These are phyloP conservation scores for Cardamine resedifolia DNA, from an alignment of 345 rosid species.

Conservation along the genomic window DNA sequence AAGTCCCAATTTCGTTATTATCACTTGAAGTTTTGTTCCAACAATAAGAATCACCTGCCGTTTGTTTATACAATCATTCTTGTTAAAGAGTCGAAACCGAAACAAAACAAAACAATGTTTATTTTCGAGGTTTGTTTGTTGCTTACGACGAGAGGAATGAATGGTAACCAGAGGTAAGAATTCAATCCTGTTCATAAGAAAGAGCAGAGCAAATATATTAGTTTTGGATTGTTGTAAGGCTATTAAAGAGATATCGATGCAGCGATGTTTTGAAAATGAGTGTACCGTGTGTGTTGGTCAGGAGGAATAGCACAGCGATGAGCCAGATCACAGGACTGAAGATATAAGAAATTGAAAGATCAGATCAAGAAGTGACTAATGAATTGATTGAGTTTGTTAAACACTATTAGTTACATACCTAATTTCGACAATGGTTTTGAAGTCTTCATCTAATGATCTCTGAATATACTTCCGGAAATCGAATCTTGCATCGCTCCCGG, in stretches of 20 bases:
- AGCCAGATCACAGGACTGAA: constrained; percentile 92
- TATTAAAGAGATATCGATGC: neutral
- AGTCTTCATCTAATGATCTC: constrained; percentile 88
- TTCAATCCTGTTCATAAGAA: constrained; percentile 59
- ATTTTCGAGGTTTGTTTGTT: neutral
- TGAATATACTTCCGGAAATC: constrained; percentile 81
- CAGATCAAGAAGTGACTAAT: neutral
- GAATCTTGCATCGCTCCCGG: constrained; percentile 60
- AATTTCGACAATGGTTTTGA: constrained; percentile 84
- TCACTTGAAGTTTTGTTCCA: constrained; percentile 92
- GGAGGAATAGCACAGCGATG: constrained; percentile 67
- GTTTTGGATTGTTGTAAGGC: neutral
- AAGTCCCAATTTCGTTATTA: constrained; percentile 79
- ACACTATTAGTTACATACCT: constrained; percentile 39
- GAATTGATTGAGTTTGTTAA: neutral
- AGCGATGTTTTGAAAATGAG: neutral
- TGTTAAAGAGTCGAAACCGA: neutral
- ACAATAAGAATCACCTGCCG: constrained; percentile 70
- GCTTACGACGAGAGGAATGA: constrained; percentile 82
- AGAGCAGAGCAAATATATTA: neutral
- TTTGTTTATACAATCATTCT: neutral
- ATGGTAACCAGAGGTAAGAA: constrained; percentile 80
- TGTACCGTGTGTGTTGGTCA: constrained; percentile 73
- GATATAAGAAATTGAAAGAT: neutral
- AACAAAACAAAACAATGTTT: neutral